Percentiles rank a stretch among this genome's conserved stretches.
Evolutionary conservation across 495 filamentous ascomycete species (phyloP).

Genomic region (Neurospora sp.): DNA sequence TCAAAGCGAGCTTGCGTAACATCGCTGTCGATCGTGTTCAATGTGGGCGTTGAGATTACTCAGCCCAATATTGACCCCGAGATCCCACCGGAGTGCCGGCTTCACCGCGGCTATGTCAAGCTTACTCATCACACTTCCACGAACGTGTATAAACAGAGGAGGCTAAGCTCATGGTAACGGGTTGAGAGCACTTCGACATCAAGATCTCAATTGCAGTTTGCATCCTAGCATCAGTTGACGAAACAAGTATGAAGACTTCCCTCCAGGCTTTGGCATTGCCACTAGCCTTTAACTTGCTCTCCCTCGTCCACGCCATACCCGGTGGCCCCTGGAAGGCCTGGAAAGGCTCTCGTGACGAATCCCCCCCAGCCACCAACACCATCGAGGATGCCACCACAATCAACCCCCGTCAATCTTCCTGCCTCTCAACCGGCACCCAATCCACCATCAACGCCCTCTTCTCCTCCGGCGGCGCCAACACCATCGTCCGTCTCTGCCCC

Average conservation of each 20-base stretch:
- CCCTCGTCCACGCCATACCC: neutral
- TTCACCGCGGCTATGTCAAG: neutral
- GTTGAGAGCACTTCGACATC: neutral
- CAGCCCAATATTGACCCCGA: neutral
- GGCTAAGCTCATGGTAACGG: neutral
- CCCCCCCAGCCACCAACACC: neutral
- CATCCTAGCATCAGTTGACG: neutral
- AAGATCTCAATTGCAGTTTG: neutral
- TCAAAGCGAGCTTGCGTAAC: neutral
- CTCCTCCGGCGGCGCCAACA: constrained; percentile 4
- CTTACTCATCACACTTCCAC: neutral
- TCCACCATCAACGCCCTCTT: constrained; percentile 1
- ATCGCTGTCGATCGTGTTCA: neutral
- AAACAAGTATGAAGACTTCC: neutral
- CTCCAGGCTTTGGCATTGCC: neutral
- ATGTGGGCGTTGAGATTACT: neutral
- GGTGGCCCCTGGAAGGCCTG: neutral
- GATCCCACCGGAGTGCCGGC: neutral
- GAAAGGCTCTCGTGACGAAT: neutral
- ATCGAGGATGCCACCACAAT: neutral
- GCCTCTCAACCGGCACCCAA: constrained; percentile 15
- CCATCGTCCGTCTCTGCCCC: constrained; percentile 7
- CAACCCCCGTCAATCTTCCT: neutral
- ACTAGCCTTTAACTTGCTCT: neutral
- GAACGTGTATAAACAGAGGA: neutral